Base-by-base conservation (phyloP, 176 grass and related monocot species). In the Aegilops longissima region DNA sequence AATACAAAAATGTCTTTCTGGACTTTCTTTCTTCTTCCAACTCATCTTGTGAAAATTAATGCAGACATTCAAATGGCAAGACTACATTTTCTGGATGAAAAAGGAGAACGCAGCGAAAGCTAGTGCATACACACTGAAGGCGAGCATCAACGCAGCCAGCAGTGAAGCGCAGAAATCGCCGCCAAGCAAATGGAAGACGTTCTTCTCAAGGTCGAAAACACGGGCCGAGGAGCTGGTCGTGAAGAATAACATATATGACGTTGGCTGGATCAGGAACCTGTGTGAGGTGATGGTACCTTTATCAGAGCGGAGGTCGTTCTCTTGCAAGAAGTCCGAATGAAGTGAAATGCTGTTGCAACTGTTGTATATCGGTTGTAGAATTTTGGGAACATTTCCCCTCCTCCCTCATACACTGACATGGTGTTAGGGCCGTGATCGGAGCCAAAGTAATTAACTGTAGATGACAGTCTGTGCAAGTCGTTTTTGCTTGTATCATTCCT, bases 41-140 rank as follows among this genome's bases (percentile, higher is more conserved):
- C 49, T 68, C 2, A 34, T 77, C 18, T 2, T 61, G 8, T 85
- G 20, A 17, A 77, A 80, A 80, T 47, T 68, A 52, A 24, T 80
- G 76, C 80, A 99, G 97, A 88, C 94, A 91, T 96, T 99, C 77
- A 99, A 99, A 92, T 96, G 97, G 97, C 90, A 96, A 96, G 97
- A 99, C 70, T 99, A 99, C 31, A 78, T 99, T 77, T 87, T 81
- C 82, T 99, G 97, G 97, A 94, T 66, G 92, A 92, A 84, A 78
- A 96, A 94, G 73, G 87, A 93, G 20, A 96, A 96, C 0, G 87
- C 94, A 74, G 88, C 89, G 4, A 92, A 88, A 85, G 77, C 92
- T 1, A 92, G 75, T 51, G 88, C 86, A 45, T 90, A 80, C 6
- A 85, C 85, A 51, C 67, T 92, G 80, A 92, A 87, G 89, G 73